These are phyloP conservation scores for Plectosphaerella sp. DNA, from an alignment of 2,329 filamentous ascomycete genomes.

Conservation along the genomic window DNA sequence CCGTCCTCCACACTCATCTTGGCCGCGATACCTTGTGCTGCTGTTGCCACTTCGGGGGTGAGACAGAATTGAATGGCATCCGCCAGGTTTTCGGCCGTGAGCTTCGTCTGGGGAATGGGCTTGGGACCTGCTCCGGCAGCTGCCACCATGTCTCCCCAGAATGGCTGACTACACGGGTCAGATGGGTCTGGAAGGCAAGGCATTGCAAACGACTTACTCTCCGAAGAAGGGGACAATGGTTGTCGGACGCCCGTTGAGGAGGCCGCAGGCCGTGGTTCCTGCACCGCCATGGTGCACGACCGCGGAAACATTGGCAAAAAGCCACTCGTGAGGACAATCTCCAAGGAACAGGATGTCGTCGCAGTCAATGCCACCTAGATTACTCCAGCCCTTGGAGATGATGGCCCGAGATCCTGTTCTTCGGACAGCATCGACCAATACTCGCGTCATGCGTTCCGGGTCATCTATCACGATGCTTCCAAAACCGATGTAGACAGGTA, in stretches of 20 bases:
- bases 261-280: constrained; percentile 68
- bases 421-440: constrained; percentile 65
- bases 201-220: constrained; percentile 30
- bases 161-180: constrained; percentile 21
- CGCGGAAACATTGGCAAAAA: constrained; percentile 61
- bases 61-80: constrained; percentile 28
- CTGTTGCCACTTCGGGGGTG: constrained; percentile 10
- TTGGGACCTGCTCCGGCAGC: constrained; percentile 31
- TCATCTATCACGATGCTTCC: constrained; percentile 73
- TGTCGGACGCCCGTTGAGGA: constrained; percentile 66
- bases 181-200: not conserved
- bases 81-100: constrained; percentile 26
- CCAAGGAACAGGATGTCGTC: constrained; percentile 67
- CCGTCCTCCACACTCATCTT: constrained; percentile 2
- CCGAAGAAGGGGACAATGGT: constrained; percentile 78
- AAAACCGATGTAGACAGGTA: constrained; percentile 71
- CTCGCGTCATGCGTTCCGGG: constrained; percentile 59
- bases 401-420: constrained; percentile 63
- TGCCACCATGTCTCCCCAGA: constrained; percentile 35
- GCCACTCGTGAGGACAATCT: constrained; percentile 72
- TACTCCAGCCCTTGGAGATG: constrained; percentile 72
- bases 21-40: constrained; percentile 1
- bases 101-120: constrained; percentile 27
- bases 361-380: constrained; percentile 53
- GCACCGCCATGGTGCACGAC: constrained; percentile 68